Evolutionary conservation across 140 eudicot genomes (phyloP).

Genomic region (Bidens hawaiensis): DNA sequence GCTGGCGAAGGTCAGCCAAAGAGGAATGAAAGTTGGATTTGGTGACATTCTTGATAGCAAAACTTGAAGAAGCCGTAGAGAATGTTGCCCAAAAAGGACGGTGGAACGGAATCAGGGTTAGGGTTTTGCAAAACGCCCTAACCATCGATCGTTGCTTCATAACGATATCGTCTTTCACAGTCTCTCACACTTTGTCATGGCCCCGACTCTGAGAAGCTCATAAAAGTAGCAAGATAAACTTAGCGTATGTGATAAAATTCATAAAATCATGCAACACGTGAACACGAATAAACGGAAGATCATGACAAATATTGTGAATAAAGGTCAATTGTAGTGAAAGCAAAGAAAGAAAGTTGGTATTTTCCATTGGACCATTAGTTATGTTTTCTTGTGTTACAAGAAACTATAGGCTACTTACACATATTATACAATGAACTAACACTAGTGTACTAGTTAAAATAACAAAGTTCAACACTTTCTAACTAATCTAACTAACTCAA

Average conservation of each 20-base stretch:
- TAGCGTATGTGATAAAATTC: neutral
- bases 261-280: neutral
- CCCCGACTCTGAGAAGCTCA: constrained; percentile 10
- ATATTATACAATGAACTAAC: too few relatives aligned
- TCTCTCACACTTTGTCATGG: constrained; percentile 12
- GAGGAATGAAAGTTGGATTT: constrained; percentile 68
- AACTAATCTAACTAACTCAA: too few relatives aligned
- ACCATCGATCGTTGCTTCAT: constrained; percentile 31
- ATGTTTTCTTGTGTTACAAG: too few relatives aligned
- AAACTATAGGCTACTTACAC: too few relatives aligned
- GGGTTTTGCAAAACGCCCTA: constrained; percentile 45
- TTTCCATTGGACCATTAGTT: too few relatives aligned
- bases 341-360: neutral
- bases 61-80: constrained; percentile 32
- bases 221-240: neutral
- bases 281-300: neutral
- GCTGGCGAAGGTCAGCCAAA: constrained; percentile 52
- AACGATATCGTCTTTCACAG: constrained; percentile 7
- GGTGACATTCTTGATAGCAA: constrained; percentile 74
- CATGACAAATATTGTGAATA: neutral
- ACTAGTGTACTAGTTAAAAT: too few relatives aligned
- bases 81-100: constrained; percentile 11
- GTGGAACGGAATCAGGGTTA: constrained; percentile 22
- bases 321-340: too few relatives aligned
- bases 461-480: too few relatives aligned